These are phyloP conservation scores for Mrakia blollopis DNA, from an alignment of 768 basidiomycete genomes.

Conservation along the genomic window DNA sequence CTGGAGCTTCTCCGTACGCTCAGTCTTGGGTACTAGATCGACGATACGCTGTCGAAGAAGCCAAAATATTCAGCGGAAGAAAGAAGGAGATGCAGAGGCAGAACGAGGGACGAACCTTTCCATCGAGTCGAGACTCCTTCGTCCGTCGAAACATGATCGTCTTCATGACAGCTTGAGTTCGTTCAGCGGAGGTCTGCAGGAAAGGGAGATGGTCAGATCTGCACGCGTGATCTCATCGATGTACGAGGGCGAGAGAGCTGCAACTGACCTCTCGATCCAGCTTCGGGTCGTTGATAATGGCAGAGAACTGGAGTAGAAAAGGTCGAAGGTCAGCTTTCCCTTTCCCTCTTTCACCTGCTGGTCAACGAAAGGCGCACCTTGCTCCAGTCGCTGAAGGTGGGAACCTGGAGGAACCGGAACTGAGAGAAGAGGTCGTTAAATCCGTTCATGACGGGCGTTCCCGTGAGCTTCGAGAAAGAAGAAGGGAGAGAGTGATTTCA, in stretches of 20 bases:
- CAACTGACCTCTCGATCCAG: conserved; percentile 40
- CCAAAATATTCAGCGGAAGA: background rate
- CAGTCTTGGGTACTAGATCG: conserved; percentile 35
- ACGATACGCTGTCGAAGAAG: background rate
- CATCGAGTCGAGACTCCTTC: conserved; percentile 63
- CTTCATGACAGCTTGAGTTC: conserved; percentile 54
- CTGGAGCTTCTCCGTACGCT: conserved; percentile 53
- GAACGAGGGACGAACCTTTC: conserved; percentile 48
- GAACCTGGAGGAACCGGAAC: conserved; percentile 46
- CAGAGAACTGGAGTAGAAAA: conserved; percentile 32
- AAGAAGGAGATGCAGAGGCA: background rate
- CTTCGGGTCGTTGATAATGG: conserved; percentile 45
- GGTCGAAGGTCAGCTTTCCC: too few relatives aligned
- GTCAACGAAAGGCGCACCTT: conserved; percentile 32
- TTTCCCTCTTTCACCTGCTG: too few relatives aligned
- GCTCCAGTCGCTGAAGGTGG: conserved; percentile 53
- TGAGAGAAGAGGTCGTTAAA: conserved; percentile 55
- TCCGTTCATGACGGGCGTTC: conserved; percentile 54
- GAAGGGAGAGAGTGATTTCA: background rate
- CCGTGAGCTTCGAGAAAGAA: conserved; percentile 46
- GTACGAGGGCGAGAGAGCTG: background rate
- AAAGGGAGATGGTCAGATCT: background rate
- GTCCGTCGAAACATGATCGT: conserved; percentile 60
- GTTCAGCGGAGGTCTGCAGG: conserved; percentile 51
- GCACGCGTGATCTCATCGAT: too few relatives aligned